These are phyloP conservation scores for Brachypodium distachyon DNA, from an alignment of 202 grass and related monocot species.

Conservation along the genomic window DNA sequence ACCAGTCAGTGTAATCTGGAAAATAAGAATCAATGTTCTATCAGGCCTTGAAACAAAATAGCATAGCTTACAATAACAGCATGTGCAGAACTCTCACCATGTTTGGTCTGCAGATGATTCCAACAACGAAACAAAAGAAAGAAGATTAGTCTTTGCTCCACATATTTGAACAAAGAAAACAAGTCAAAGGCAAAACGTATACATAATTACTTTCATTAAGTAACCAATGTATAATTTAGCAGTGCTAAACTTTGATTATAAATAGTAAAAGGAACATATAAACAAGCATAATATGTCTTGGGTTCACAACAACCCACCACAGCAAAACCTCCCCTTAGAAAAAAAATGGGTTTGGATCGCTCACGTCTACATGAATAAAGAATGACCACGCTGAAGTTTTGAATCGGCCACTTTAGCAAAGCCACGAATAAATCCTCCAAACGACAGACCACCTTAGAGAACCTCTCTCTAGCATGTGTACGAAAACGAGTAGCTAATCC, in stretches of 20 bases:
- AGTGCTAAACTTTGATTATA: not conserved
- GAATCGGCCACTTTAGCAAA: not conserved
- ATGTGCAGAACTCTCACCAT: slow-evolving; percentile 53
- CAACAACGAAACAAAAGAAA: slow-evolving; percentile 4
- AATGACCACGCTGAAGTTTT: not conserved
- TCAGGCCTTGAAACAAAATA: slow-evolving; percentile 4
- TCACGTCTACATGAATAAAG: not conserved
- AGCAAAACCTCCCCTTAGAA: not conserved
- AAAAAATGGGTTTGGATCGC: not conserved
- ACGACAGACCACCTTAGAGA: not conserved
- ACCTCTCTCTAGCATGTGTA: not conserved
- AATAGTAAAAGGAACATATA: not conserved
- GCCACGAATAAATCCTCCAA: not conserved
- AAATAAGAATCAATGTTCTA: not conserved
- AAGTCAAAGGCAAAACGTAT: not conserved
- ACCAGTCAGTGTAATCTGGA: slow-evolving; percentile 77
- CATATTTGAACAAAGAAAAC: not conserved
- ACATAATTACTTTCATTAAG: not conserved
- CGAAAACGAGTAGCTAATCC: not conserved
- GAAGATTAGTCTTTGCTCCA: not conserved
- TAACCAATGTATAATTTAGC: not conserved
- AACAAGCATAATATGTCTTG: not conserved
- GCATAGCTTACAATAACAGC: not conserved
- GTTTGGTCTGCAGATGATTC: slow-evolving; percentile 61
- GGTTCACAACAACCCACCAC: not conserved